Evolutionary conservation across 2,329 filamentous ascomycete genomes (phyloP), one percentile per base, ranked within the genome.

Genomic region (Trichoderma cornu-damae): DNA sequence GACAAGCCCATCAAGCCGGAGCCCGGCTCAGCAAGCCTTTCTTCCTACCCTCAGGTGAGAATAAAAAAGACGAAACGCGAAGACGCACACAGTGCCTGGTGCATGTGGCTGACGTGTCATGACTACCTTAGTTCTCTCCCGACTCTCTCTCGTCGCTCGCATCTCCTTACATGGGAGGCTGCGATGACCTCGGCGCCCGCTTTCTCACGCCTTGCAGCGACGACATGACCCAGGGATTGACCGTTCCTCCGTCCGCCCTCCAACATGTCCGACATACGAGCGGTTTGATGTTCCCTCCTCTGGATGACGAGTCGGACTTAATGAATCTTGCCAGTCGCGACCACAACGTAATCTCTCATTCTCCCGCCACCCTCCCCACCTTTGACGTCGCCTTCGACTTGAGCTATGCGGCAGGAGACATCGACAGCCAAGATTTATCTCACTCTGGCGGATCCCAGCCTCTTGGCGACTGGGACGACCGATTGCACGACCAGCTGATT

Each of bases 191-290:
- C 35, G 68, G 68, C 14, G 62, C 70, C 58, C 70, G 77, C 11
- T 74, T 82, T 26, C 74, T 81, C 59, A 83, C 80, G 6, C 80
- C 80, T 1, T 78, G 75, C 67, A 82, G 79, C 67, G 80, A 83
- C 57, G 79, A 82, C 62, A 69, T 71, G 68, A 35, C 64, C 1
- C 63, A 66, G 5, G 53, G 58, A 6, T 59, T 67, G n/a, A 61
- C 63, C 7, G 61, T 70, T 18, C 65, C 67, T 28, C 65, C 69
- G 22, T 64, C 64, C 14, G 65, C 63, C 6, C 59, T 71, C 20
- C 68, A 70, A 57, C 65, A 66, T 14, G 51, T 63, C 20, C 46
- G 53, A 26, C 42, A 30, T 49, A 46, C 59, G 28, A 51, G 55
- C 8, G 42, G 52, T 3, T 47, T 50, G 16, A 50, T 57, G 24